Base-by-base conservation (phyloP, 1,284 basidiomycete species). In the Cutaneotrichosporon sp. region DNA sequence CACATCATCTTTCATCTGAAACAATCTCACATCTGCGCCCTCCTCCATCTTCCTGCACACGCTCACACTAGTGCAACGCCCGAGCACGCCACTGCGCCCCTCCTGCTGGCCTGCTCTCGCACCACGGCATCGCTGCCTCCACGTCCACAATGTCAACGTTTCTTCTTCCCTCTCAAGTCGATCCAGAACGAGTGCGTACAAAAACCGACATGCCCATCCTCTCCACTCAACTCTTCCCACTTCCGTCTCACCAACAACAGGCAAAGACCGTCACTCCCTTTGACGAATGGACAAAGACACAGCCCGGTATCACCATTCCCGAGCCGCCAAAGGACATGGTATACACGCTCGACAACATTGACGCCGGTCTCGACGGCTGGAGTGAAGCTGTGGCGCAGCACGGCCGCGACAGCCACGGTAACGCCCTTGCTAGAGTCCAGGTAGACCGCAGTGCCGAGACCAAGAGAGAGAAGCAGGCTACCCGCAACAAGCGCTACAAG, bases 391-490 rank as follows among this genome's bases (percentile, higher is more conserved):
- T 52, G 2, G 20, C 30, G 3, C 3, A 46, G 43, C 15, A 34
- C n/a, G 56, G 46, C 4, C 13, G n/a, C 4, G 56, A 58, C 49
- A 41, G 46, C 4, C 20, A 42, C 18, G 52, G 56, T 4, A 46
- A 46, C 33, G 39, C 41, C 2, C 42, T 58, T n/a, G 38, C 49
- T 20, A 21, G 41, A 2, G n/a, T 52, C 4, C 20, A 18, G 4
- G n/a, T 43, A 4, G 51, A 52, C 12, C 42, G 21, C 13, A 39
- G 26, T 12, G 34, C 46, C 10, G 40, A 40, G 20, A 26, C 23
- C 15, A 38, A 43, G 20, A 23, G 46, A 23, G 38, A 30, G 20
- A 42, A 46, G n/a, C 17, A 26, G 3, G 37, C 18, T 4, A 35
- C 30, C 23, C 51, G 51, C 18, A 36, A 30, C 17, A 14, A 12